Percentiles rank a stretch among this genome's conserved stretches.
phyloP scores from a whole-genome alignment of 2,329 filamentous ascomycete species.

The Talaromyces pinophilus region DNA sequence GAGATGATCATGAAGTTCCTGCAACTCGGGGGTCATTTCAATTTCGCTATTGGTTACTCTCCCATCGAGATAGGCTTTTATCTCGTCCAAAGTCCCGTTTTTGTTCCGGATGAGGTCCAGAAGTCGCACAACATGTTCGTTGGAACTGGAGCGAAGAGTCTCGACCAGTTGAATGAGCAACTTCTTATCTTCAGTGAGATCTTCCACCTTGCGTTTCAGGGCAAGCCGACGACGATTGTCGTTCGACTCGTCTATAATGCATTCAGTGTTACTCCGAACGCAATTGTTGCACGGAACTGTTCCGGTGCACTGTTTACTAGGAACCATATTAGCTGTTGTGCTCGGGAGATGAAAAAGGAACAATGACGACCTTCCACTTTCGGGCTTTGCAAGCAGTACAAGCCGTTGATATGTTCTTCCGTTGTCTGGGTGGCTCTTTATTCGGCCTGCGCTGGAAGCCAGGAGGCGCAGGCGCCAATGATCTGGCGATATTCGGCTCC shows the following conservation, averaged over 20 bases:
- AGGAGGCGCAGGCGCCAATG: slow-evolving; percentile 21
- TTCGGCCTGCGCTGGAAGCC: slow-evolving; percentile 21
- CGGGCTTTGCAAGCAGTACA: slow-evolving; percentile 20
- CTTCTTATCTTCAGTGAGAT: slow-evolving; percentile 29
- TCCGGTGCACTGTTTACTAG: slow-evolving; percentile 40
- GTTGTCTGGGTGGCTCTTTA: slow-evolving; percentile 15
- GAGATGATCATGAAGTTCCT: slow-evolving; percentile 10
- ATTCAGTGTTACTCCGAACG: slow-evolving; percentile 26
- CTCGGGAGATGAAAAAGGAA: neutral
- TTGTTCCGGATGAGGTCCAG: slow-evolving; percentile 20
- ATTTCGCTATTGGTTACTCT: slow-evolving; percentile 9
- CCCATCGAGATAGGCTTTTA: slow-evolving; percentile 17
- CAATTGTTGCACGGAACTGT: slow-evolving; percentile 30
- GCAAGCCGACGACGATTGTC: slow-evolving; percentile 30
- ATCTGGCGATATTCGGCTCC: slow-evolving; percentile 20
- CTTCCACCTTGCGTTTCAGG: slow-evolving; percentile 30
- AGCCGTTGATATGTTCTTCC: slow-evolving; percentile 22
- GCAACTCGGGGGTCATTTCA: slow-evolving; percentile 18
- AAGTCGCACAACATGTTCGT: slow-evolving; percentile 19
- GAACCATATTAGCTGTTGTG: slow-evolving; percentile 3
- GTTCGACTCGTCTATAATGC: slow-evolving; percentile 28
- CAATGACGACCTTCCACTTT: slow-evolving; percentile 22
- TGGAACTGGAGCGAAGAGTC: slow-evolving; percentile 26
- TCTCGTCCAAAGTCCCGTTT: slow-evolving; percentile 11
- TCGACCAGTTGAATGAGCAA: slow-evolving; percentile 28